These are phyloP conservation scores for Debaryomyces coudertii DNA, from an alignment of 1,139 yeast genomes.

Conservation along the genomic window DNA sequence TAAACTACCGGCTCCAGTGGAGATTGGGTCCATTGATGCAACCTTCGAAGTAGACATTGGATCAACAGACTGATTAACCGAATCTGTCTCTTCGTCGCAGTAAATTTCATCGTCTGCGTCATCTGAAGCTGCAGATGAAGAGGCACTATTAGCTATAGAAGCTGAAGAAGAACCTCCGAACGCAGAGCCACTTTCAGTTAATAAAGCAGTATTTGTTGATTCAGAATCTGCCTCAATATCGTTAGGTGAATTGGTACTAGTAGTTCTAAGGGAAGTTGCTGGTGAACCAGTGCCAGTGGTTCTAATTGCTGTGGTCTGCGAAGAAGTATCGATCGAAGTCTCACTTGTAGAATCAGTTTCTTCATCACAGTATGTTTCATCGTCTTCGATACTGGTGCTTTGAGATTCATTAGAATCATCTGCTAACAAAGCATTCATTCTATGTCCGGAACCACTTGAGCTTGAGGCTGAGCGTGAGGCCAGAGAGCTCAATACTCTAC, in stretches of 20 bases:
- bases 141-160: too few species aligned
- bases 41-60: background rate
- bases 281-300: background rate
- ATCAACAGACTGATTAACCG: background rate
- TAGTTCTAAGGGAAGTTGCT: background rate
- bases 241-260: background rate
- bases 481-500: background rate
- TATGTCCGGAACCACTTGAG: background rate
- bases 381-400: background rate
- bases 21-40: too few species aligned
- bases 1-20: too few species aligned
- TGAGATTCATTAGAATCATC: background rate
- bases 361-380: constrained; percentile 8
- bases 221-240: background rate
- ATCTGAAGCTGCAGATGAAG: constrained; percentile 7
- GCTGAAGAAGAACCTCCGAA: background rate
- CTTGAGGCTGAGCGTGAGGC: background rate
- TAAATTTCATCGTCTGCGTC: constrained; percentile 8
- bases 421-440: constrained; percentile 1
- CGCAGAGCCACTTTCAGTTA: too few species aligned
- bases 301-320: background rate
- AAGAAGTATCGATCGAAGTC: background rate
- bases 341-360: constrained; percentile 3
- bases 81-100: constrained; percentile 9
- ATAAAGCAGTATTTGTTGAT: too few species aligned